phyloP scores from a whole-genome alignment of 805 yeast genomes.

The Candida morakotiae region DNA sequence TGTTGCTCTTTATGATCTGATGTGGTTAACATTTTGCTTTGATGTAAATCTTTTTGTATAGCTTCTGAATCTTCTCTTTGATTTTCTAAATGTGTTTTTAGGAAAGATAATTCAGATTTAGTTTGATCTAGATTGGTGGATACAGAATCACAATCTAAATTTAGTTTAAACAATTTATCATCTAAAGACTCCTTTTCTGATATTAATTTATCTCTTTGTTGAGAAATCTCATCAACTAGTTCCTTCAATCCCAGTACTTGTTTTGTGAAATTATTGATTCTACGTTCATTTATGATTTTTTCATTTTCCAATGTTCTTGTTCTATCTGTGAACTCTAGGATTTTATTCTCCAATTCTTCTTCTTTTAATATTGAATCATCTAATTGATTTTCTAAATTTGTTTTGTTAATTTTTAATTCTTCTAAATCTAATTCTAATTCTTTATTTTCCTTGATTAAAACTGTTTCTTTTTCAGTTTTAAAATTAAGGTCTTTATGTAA shows the following conservation, averaged over 20 bases:
- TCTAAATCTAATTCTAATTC: constrained; percentile 58
- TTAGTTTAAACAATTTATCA: constrained; percentile 23
- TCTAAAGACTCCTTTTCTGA: constrained; percentile 30
- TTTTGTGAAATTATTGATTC: constrained; percentile 28
- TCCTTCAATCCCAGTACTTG: constrained; percentile 57
- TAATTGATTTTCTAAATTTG: constrained; percentile 24
- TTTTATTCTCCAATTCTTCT: constrained; percentile 30
- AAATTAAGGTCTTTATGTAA: constrained; percentile 51
- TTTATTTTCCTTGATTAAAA: constrained; percentile 59
- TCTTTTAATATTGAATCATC: constrained; percentile 40
- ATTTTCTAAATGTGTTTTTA: constrained; percentile 31
- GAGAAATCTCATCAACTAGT: constrained; percentile 55
- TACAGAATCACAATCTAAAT: constrained; percentile 23
- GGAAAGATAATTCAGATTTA: constrained; percentile 23
- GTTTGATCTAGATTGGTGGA: constrained; percentile 19
- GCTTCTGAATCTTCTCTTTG: constrained; percentile 31
- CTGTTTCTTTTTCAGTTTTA: constrained; percentile 62
- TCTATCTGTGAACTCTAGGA: constrained; percentile 23
- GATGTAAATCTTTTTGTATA: constrained; percentile 30
- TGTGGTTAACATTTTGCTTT: constrained; percentile 22
- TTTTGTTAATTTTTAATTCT: constrained; percentile 26
- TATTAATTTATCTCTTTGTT: constrained; percentile 59
- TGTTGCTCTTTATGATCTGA: constrained; percentile 33
- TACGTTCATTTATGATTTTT: constrained; percentile 30
- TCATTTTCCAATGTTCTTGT: constrained; percentile 31